Conservation (phyloP, 805 yeast genomes). For the Wickerhamiella siamensis region DNA sequence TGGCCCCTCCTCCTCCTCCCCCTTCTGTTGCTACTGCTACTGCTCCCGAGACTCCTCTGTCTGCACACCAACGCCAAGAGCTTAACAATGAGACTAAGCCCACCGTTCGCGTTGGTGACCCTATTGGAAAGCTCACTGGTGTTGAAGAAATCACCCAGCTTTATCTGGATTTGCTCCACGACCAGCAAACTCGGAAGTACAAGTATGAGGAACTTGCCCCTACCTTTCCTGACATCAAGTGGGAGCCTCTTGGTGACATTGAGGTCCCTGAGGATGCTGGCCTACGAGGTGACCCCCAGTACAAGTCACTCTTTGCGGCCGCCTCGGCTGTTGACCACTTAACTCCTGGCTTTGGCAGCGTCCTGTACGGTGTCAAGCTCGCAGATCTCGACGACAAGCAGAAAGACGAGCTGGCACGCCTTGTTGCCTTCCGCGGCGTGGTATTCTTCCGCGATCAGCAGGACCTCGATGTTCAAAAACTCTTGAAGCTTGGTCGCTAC, state of each 20-base stretch:
- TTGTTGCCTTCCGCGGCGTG: constrained; percentile 37
- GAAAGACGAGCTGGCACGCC: constrained; percentile 34
- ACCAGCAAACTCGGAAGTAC: constrained; percentile 11
- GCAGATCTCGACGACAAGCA: constrained; percentile 31
- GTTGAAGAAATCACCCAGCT: constrained; percentile 6
- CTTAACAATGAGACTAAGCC: background rate
- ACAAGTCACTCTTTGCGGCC: constrained; percentile 29
- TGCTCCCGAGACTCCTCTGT: background rate
- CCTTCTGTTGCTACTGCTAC: constrained; percentile 1
- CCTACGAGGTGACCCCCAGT: constrained; percentile 25
- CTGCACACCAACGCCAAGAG: background rate
- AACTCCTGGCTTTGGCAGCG: constrained; percentile 37
- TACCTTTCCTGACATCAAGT: constrained; percentile 20
- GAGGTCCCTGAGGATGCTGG: constrained; percentile 11
- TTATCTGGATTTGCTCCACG: constrained; percentile 4
- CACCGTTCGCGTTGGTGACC: background rate
- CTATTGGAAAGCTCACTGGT: constrained; percentile 3
- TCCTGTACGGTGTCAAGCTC: constrained; percentile 34
- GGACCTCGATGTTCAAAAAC: constrained; percentile 30
- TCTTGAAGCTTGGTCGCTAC: constrained; percentile 32
- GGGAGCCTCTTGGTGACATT: constrained; percentile 17
- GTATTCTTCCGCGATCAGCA: constrained; percentile 36
- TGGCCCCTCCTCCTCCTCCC: constrained; percentile 6
- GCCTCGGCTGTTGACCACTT: constrained; percentile 31
- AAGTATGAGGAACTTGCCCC: constrained; percentile 18